Conservation (phyloP, 2,329 filamentous ascomycete genomes). For the Fusarium avenaceum region DNA sequence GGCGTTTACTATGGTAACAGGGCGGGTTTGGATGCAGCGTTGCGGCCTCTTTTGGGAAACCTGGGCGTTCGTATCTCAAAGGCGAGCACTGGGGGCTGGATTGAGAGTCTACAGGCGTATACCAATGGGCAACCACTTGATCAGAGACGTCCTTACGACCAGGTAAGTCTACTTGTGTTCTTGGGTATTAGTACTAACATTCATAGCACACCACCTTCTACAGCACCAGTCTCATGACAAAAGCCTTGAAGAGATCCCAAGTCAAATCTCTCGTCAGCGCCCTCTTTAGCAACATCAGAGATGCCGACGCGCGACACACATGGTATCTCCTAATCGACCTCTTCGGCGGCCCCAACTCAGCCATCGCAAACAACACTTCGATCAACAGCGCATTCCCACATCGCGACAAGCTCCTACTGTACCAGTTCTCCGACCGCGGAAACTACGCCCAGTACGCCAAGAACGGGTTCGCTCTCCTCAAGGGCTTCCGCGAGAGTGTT, state of each 20-base stretch:
- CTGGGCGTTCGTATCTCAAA: constrained; percentile 23
- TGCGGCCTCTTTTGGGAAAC: constrained; percentile 42
- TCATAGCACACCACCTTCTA: constrained; percentile 51
- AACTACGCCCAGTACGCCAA: constrained; percentile 49
- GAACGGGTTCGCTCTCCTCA: constrained; percentile 53
- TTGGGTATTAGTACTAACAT: constrained; percentile 2
- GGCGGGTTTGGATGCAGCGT: constrained; percentile 24
- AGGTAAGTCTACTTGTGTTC: constrained; percentile 14
- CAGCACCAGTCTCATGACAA: constrained; percentile 50
- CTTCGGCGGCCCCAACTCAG: constrained; percentile 55
- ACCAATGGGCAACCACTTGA: constrained; percentile 38
- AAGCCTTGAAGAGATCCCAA: constrained; percentile 42
- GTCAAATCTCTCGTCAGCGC: constrained; percentile 41
- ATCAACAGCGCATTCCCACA: constrained; percentile 56
- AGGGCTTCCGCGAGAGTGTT: constrained; percentile 53
- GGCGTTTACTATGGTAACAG: constrained; percentile 50
- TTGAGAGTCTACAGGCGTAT: constrained; percentile 45
- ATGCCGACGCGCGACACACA: constrained; percentile 25
- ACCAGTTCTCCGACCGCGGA: constrained; percentile 62
- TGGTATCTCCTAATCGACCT: constrained; percentile 50
- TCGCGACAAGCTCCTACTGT: constrained; percentile 63
- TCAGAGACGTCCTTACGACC: constrained; percentile 46
- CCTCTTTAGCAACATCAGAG: constrained; percentile 37
- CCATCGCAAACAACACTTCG: constrained; percentile 49
- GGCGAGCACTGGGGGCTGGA: constrained; percentile 45